phyloP scores from a whole-genome alignment of 768 basidiomycete species.

The Russula ochroleuca region DNA sequence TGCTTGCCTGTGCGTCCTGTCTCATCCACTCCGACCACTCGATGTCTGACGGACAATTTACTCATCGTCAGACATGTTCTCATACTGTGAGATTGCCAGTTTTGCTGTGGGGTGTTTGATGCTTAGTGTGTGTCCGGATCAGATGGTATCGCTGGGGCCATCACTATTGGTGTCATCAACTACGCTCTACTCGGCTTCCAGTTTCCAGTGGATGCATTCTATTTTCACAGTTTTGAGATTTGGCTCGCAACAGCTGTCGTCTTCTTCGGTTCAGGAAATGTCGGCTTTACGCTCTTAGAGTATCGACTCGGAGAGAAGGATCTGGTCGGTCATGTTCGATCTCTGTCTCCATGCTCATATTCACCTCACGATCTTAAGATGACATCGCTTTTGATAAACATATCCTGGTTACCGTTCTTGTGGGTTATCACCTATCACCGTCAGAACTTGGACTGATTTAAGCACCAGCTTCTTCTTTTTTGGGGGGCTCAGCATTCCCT shows the following conservation, averaged over 20 bases:
- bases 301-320: constrained; percentile 56
- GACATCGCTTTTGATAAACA: constrained; percentile 33
- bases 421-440: constrained; percentile 27
- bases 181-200: constrained; percentile 70
- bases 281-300: constrained; percentile 68
- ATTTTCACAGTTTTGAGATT: constrained; percentile 77
- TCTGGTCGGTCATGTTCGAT: constrained; percentile 25
- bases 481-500: constrained; percentile 67
- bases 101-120: not conserved
- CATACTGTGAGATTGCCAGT: constrained; percentile 43
- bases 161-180: constrained; percentile 66
- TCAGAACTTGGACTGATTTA: not conserved
- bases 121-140: not conserved
- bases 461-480: constrained; percentile 68
- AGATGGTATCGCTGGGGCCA: constrained; percentile 59
- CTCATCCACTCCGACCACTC: not conserved
- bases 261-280: constrained; percentile 68
- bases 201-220: constrained; percentile 69
- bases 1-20: constrained; percentile 45
- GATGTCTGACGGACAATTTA: not conserved
- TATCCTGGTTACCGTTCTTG: constrained; percentile 42
- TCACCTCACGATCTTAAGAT: constrained; percentile 22
- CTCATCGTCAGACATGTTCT: constrained; percentile 43
- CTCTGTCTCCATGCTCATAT: not conserved
- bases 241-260: constrained; percentile 75